These are phyloP conservation scores for Camelina sativa DNA, from an alignment of 345 rosid genomes.

Conservation along the genomic window DNA sequence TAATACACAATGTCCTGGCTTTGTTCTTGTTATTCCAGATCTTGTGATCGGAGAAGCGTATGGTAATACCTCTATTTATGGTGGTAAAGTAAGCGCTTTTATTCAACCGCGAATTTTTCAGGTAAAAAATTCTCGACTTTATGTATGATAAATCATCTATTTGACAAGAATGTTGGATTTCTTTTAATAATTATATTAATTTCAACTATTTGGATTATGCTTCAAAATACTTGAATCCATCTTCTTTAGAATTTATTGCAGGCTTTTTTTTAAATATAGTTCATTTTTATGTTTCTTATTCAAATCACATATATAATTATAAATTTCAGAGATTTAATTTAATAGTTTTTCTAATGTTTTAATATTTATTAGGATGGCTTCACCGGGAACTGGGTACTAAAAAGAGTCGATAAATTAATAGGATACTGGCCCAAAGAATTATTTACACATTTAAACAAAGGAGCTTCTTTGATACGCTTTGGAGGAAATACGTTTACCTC, in stretches of 20 bases:
- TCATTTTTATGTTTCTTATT: background rate
- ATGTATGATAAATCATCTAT: too few relatives aligned
- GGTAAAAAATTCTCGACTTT: background rate
- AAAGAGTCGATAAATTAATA: background rate
- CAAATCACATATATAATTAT: background rate
- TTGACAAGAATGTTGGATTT: too few relatives aligned
- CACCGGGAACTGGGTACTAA: constrained; percentile 6
- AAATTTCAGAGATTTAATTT: background rate
- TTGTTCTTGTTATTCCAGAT: constrained; percentile 6
- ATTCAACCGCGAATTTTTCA: constrained; percentile 12
- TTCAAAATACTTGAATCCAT: background rate
- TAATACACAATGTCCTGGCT: constrained; percentile 28
- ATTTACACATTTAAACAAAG: constrained; percentile 27
- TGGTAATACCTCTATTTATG: constrained; percentile 4
- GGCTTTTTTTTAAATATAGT: background rate
- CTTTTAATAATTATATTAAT: too few relatives aligned
- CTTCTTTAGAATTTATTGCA: too few relatives aligned
- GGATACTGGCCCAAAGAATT: constrained; percentile 34
- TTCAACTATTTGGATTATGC: background rate
- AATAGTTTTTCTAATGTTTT: background rate
- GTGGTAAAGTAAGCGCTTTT: background rate
- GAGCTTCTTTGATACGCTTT: constrained; percentile 25
- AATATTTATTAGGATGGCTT: background rate
- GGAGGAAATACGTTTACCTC: constrained; percentile 28
- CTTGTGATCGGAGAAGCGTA: constrained; percentile 11